Conservation (phyloP, 495 filamentous ascomycete species). For the Oleoguttula mirabilis region DNA sequence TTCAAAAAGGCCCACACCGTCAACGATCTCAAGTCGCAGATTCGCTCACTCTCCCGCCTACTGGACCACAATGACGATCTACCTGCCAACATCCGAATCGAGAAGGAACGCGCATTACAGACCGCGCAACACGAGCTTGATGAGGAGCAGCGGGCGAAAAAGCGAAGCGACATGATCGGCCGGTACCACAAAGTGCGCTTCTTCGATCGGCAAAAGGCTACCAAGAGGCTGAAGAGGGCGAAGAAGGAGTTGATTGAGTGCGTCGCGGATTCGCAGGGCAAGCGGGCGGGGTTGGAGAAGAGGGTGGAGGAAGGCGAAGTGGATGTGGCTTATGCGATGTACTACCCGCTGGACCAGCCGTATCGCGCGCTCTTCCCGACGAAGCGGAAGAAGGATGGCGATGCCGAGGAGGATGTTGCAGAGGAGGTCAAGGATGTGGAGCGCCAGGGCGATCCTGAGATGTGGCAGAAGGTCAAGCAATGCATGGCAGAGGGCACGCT, state of each 20-base stretch:
- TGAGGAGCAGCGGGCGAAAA: conserved; percentile 42
- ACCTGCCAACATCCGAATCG: conserved; percentile 60
- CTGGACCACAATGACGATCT: conserved; percentile 48
- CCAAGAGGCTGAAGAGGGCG: conserved; percentile 40
- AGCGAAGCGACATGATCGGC: conserved; percentile 59
- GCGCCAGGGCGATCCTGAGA: conserved; percentile 37
- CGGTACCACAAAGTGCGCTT: conserved; percentile 94
- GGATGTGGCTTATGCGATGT: conserved; percentile 72
- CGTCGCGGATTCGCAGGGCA: conserved; percentile 39
- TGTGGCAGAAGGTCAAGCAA: conserved; percentile 60
- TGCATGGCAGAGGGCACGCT: conserved; percentile 55
- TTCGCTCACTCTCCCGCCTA: conserved; percentile 48
- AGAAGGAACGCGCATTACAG: conserved; percentile 69
- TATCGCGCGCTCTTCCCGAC: conserved; percentile 68
- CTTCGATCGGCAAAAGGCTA: conserved; percentile 78
- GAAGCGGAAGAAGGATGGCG: conserved; percentile 29
- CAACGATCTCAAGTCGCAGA: conserved; percentile 45
- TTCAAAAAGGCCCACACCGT: conserved; percentile 29
- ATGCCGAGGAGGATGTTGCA: conserved; percentile 8
- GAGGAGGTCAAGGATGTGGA: conserved; percentile 7
- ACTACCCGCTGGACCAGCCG: conserved; percentile 64
- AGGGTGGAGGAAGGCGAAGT: conserved; percentile 57
- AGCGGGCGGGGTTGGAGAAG: conserved; percentile 30
- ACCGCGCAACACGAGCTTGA: conserved; percentile 63
- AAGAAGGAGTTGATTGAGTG: conserved; percentile 28